Base-by-base conservation (phyloP, 176 grass and related monocot species). In the Metroxylon sagu region DNA sequence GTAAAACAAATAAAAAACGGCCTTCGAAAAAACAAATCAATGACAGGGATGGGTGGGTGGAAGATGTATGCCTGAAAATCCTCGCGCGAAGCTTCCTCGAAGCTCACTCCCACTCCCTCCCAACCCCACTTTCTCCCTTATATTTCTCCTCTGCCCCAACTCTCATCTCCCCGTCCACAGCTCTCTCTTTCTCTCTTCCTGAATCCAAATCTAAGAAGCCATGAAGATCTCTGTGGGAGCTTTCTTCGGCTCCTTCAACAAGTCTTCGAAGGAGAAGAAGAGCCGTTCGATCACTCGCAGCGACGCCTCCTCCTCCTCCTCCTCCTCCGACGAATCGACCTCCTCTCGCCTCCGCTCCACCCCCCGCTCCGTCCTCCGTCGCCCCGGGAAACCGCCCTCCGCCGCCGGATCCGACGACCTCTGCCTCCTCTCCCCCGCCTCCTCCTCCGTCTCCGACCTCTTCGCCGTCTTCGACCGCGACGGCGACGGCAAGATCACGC, bases 201-300 rank as follows among this genome's bases (percentile, higher is more conserved):
- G 21, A 23, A 23, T 19, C 3, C 19, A 21, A 19, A 15, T 26
- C 23, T 4, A 30, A 4, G 14, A 60, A 60, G 29, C 52, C 65
- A 91, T 93, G 94, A 98, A 93, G 88, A 70, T 92, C 17, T 83
- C 78, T 23, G 57, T 93, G 21, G 70, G 69, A 2, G 85, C 88
- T 2, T 66, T 98, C 26, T 16, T 72, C 5, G 57, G 35, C 59
- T 23, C 58, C 26, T 53, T 83, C 26, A 59, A 72, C 59, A 90
- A 80, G 71, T 74, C 79, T 18, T 70, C 73, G 43, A 50, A 50
- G 26, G 60, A 21, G 48, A 54, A 56, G 72, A 15, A 31, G 0
- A 5, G 59, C 49, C 71, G 78, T 0, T 76, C 67, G 17, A 81
- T 95, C 61, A 79, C 79, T 0, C 74, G 78, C 57, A 18, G 70